These are phyloP conservation scores for Ustulina deusta DNA, from an alignment of 2,329 filamentous ascomycete species.

Conservation along the genomic window DNA sequence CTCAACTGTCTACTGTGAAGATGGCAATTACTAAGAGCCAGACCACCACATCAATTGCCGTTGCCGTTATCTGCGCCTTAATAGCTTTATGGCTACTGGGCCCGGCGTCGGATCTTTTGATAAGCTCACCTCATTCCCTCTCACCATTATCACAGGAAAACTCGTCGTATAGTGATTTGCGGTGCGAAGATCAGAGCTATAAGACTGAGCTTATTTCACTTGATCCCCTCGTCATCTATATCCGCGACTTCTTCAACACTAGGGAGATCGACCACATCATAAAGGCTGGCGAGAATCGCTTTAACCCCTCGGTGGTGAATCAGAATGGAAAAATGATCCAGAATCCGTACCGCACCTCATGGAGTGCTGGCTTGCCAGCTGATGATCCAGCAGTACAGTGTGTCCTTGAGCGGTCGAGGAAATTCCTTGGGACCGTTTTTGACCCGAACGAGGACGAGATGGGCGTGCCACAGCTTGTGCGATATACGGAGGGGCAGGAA, in stretches of 20 bases:
- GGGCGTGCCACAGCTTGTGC: slow-evolving; percentile 58
- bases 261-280: slow-evolving; percentile 53
- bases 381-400: slow-evolving; percentile 54
- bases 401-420: slow-evolving; percentile 52
- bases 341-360: slow-evolving; percentile 53
- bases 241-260: slow-evolving; percentile 54
- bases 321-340: slow-evolving; percentile 49
- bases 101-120: neutral
- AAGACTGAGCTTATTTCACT: slow-evolving; percentile 57
- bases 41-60: slow-evolving; percentile 12
- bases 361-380: slow-evolving; percentile 54
- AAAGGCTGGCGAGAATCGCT: slow-evolving; percentile 50
- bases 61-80: slow-evolving; percentile 11
- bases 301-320: slow-evolving; percentile 54
- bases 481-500: slow-evolving; percentile 54
- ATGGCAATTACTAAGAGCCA: neutral
- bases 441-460: slow-evolving; percentile 55
- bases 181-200: slow-evolving; percentile 49
- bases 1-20: slow-evolving; percentile 14
- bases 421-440: slow-evolving; percentile 55
- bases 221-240: slow-evolving; percentile 58
- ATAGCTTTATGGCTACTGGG: slow-evolving; percentile 18
- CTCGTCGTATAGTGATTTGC: slow-evolving; percentile 15
- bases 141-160: slow-evolving; percentile 2
- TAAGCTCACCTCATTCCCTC: neutral